These are phyloP conservation scores for Epichloe uncinata DNA, from an alignment of 2,329 filamentous ascomycete species.

Conservation along the genomic window DNA sequence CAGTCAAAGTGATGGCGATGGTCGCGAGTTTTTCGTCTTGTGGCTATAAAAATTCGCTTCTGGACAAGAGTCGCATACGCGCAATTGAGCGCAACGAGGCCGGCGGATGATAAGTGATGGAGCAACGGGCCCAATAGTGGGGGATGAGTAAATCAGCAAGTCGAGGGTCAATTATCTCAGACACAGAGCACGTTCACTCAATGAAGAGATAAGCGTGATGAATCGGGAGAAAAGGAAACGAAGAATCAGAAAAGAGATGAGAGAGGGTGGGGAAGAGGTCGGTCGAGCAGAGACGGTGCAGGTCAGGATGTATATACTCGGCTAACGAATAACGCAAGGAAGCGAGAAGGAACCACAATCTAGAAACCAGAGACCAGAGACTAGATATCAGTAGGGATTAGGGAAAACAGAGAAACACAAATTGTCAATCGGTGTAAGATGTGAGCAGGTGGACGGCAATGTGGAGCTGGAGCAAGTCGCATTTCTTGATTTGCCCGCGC, in stretches of 20 bases:
- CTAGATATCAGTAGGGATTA: background rate
- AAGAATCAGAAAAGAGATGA: background rate
- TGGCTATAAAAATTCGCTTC: background rate
- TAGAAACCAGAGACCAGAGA: background rate
- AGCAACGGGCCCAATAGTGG: background rate
- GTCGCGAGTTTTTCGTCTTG: background rate
- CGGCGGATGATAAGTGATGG: background rate
- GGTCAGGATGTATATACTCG: conserved; percentile 2
- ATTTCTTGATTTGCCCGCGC: background rate
- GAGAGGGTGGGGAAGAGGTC: no score
- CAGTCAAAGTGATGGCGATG: background rate
- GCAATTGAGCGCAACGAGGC: background rate
- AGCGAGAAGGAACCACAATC: background rate
- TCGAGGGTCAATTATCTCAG: background rate
- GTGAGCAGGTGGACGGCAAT: background rate
- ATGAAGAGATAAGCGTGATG: conserved; percentile 2
- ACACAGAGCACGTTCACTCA: conserved; percentile 3
- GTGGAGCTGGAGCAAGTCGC: no score
- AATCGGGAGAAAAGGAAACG: background rate
- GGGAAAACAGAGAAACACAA: background rate
- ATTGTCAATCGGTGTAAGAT: background rate
- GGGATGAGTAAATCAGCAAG: background rate
- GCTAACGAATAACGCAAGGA: background rate
- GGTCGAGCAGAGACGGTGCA: background rate
- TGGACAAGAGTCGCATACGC: background rate